Base-by-base conservation (phyloP, 257 asterid genomes). In the Paraleonurus japonicus region DNA sequence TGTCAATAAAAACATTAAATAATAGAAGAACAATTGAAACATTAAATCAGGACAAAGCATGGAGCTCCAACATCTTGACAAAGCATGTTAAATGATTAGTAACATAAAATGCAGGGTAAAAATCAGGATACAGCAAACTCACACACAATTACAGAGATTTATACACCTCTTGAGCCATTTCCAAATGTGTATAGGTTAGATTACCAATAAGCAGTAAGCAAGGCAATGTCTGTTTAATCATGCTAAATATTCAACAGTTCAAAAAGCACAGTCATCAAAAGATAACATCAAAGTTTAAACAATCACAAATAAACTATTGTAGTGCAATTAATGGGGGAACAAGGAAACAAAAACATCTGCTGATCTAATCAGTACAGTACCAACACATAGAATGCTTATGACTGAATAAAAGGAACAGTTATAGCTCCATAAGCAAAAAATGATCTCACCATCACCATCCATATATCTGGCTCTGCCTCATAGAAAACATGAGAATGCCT, bases 401-500 rank as follows among this genome's bases (percentile, higher is more conserved):
- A n/a, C 0, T 41, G 59, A 71, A 73, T 20, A 58, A 67, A 63
- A 60, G 23, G 17, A 58, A 69, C 28, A 60, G 63, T n/a, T 20
- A 28, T 17, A 35, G 78, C 27, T 75, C 58, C 67, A 37, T 28
- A 8, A 69, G 75, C 33, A 54, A 66, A 74, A 66, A 48, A 58
- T 16, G 22, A 35, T n/a, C 90, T n/a, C 78, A 94, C 98, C 99
- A 95, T 47, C 10, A 47, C 54, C 54, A 47, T 95, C 99, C 99
- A 95, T 77, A 95, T 88, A 88, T 95, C 98, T 27, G 90, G 95
- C 69, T 95, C 99, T 43, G 97, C 90, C 83, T 95, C 99, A 39
- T 86, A 87, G 65, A 95, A 95, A 58, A 95, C 88, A 88, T 95
- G 97, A 20, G 96, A 81, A 82, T 95, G 96, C 97, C 22, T 47